Conservation (phyloP, 495 filamentous ascomycete genomes). For the Penicillium simplicissimum region DNA sequence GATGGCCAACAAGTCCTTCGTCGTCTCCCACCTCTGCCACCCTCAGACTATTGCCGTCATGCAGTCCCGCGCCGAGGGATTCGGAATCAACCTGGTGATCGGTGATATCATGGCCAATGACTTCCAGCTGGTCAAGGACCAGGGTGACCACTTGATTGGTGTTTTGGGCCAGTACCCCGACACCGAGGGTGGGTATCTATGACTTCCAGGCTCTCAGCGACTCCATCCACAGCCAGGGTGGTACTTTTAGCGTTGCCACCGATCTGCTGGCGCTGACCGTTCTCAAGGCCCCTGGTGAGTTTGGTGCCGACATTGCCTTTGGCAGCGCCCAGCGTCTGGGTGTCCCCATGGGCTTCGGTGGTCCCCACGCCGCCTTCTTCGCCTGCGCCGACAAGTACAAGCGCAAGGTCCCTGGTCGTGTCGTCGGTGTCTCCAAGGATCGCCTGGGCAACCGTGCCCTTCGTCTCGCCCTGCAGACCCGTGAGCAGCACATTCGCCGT, state of each 20-base stretch:
- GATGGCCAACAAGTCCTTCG: slow-evolving; percentile 72
- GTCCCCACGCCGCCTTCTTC: slow-evolving; percentile 97
- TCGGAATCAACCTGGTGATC: slow-evolving; percentile 77
- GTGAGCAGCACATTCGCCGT: slow-evolving; percentile 95
- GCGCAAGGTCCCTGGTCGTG: slow-evolving; percentile 91
- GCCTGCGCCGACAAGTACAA: slow-evolving; percentile 91
- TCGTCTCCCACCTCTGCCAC: slow-evolving; percentile 82
- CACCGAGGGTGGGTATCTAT: slow-evolving; percentile 77
- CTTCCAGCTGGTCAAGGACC: slow-evolving; percentile 62
- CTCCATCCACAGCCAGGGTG: slow-evolving; percentile 74
- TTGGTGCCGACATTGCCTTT: slow-evolving; percentile 96
- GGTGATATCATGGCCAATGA: slow-evolving; percentile 68
- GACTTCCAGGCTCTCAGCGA: slow-evolving; percentile 76
- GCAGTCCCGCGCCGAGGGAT: slow-evolving; percentile 85
- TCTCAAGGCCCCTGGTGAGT: slow-evolving; percentile 90
- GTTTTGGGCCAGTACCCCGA: slow-evolving; percentile 95
- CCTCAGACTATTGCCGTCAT: slow-evolving; percentile 90
- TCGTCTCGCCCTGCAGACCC: slow-evolving; percentile 85
- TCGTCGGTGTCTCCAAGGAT: slow-evolving; percentile 93
- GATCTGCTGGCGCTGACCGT: slow-evolving; percentile 89
- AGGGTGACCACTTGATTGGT: slow-evolving; percentile 84
- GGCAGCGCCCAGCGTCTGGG: slow-evolving; percentile 94
- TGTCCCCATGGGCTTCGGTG: slow-evolving; percentile 91
- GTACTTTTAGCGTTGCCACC: slow-evolving; percentile 85
- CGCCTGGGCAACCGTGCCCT: slow-evolving; percentile 82